Conservation (phyloP, 108 stramenopile genomes). For the Aureococcus anophagefferens region DNA sequence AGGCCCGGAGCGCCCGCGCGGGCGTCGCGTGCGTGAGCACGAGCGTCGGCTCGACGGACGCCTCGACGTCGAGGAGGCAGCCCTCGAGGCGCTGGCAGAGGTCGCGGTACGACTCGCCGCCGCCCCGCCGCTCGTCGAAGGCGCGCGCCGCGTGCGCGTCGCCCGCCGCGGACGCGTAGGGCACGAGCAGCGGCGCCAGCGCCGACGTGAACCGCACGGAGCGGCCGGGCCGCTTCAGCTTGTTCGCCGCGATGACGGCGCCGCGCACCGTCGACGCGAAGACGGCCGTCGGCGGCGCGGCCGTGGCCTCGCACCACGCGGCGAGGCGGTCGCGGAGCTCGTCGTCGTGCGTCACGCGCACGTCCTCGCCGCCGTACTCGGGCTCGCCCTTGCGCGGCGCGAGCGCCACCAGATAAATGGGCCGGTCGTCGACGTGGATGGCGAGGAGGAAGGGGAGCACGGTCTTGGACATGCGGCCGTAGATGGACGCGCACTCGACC, state of each 20-base stretch:
- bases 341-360: background rate
- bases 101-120: constrained; percentile 12
- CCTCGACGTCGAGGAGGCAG: constrained; percentile 12
- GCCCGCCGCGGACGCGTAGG: too few species aligned
- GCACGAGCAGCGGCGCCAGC: too few species aligned
- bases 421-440: constrained; percentile 10
- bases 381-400: constrained; percentile 8
- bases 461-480: constrained; percentile 4
- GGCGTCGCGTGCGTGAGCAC: constrained; percentile 12
- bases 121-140: constrained; percentile 5
- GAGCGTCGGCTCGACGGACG: background rate
- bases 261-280: background rate
- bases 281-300: background rate
- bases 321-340: constrained; percentile 2
- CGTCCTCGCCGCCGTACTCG: constrained; percentile 5
- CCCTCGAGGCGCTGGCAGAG: constrained; percentile 12
- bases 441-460: constrained; percentile 13
- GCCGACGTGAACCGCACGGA: too few species aligned
- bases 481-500: background rate
- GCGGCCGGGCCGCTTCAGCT: too few species aligned
- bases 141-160: background rate
- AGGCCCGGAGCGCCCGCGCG: constrained; percentile 11
- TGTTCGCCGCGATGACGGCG: too few species aligned
- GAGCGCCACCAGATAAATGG: constrained; percentile 12
- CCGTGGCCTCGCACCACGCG: background rate